Evolutionary conservation across 352 stramenopile species (phyloP), one percentile per base, ranked within the genome.

Genomic region (Phytophthora fragariae): DNA sequence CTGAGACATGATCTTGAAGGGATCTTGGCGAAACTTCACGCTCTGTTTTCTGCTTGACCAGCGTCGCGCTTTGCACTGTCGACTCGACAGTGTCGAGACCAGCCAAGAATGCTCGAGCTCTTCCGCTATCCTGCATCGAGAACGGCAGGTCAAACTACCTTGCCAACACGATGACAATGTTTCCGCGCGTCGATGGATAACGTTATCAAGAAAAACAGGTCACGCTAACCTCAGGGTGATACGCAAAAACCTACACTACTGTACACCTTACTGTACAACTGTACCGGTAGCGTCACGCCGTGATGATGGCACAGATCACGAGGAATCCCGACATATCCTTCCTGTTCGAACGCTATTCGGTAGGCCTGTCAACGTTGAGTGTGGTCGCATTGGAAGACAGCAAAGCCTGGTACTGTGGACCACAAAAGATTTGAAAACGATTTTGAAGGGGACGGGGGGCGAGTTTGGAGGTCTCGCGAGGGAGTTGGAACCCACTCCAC

Each of bases 1-100:
- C 49, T 70, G 63, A 44, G 63, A 70, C 63, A 70, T 62, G 63
- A 24, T 8, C 2, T 70, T 57, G 41, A 62, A 62, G 44, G 62
- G 62, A 70, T 70, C 62, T 54, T 61, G 15, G 49, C 47, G 49
- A 14, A 52, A 53, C 50, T 31, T 35, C 37, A 53, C 50, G 39
- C 35, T 21, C 44, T 57, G 29, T 11, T 49, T 61, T 50, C 33
- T 61, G 55, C 53, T 59, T 59, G 53, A 50, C 33, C 15, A 10
- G 55, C 15, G 54, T 59, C 53, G 55, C 15, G 33, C 35, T 50
- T 44, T 47, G n/a, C 57, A 54, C 39, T 54, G 57, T n/a, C n/a
- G n/a, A n/a, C n/a, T n/a, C n/a, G n/a, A n/a, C n/a, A n/a, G n/a
- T n/a, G n/a, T n/a, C 41, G 24, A 65, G 39, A 47, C 15, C 44